Evolutionary conservation across 257 asterid species (phyloP), one percentile per base, ranked within the genome.

Genomic region (Nicotiana noctiflora): DNA sequence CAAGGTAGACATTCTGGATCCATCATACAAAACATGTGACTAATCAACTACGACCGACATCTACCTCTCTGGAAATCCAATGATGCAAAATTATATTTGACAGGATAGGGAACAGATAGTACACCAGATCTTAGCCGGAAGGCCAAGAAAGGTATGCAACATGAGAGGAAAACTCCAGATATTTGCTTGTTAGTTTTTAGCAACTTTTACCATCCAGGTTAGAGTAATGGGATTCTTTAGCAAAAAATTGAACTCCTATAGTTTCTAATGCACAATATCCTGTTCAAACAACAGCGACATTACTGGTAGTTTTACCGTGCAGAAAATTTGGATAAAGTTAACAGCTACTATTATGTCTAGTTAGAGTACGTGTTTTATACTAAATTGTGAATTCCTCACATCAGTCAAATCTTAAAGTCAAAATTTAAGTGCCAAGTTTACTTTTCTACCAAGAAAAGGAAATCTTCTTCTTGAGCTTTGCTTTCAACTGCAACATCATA

Each of bases 71-170:
- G 21, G 37, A 23, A 46, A 72, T 21, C 27, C 19, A 46, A 72
- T 46, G 77, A 46, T 21, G 13, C 21, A 21, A 40, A 40, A 70
- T 40, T 70, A 40, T 70, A 72, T 72, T 59, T 34, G 25, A 72
- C 34, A 46, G 34, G 37, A 72, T 46, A 46, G 37, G 77, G 77
- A 44, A 46, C 49, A 72, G 21, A 72, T 27, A 29, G 70, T 25
- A 29, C 74, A 44, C 84, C 65, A 62, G 79, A 83, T 74, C 81
- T 83, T 80, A 80, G 75, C 75, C 79, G 75, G 75, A 83, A 80
- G 84, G 78, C 84, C 79, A 79, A 80, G 81, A 83, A 80, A 83
- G 74, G 75, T 80, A 83, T 70, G 85, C 81, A 72, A 44, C 27
- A 23, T 37, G 60, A 46, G 21, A 23, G 31, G 21, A 72, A 44